These are phyloP conservation scores for Hypoxylon fuscum DNA, from an alignment of 495 filamentous ascomycete species.

Conservation along the genomic window DNA sequence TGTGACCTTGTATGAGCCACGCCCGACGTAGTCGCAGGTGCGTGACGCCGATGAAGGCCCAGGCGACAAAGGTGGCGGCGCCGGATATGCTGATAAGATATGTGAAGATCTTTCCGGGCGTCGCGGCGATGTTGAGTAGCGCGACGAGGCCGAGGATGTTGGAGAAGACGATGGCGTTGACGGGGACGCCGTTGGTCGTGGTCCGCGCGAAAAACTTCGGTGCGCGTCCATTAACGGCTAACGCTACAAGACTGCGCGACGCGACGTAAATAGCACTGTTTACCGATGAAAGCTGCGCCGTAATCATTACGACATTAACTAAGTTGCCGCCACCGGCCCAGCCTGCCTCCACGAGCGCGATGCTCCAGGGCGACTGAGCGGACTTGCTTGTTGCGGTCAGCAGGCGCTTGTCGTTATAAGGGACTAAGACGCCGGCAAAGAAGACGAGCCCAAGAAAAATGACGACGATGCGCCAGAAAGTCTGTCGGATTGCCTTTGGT, in stretches of 20 bases:
- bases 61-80: conserved; percentile 68
- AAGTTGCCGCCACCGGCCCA: conserved; percentile 69
- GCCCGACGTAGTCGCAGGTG: conserved; percentile 66
- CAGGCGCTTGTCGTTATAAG: conserved; percentile 58
- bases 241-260: conserved; percentile 69
- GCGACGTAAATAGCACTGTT: conserved; percentile 78
- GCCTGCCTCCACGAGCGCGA: conserved; percentile 63
- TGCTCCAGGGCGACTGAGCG: conserved; percentile 66
- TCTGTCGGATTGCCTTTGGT: conserved; percentile 69
- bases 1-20: conserved; percentile 63
- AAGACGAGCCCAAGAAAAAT: conserved; percentile 71
- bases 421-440: conserved; percentile 69
- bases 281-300: conserved; percentile 70
- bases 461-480: conserved; percentile 71
- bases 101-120: conserved; percentile 62
- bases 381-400: conserved; percentile 59
- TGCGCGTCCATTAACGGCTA: conserved; percentile 65
- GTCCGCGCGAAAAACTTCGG: conserved; percentile 62
- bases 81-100: conserved; percentile 66
- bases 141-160: conserved; percentile 65
- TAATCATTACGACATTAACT: conserved; percentile 75
- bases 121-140: conserved; percentile 63
- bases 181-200: conserved; percentile 61
- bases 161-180: conserved; percentile 60
- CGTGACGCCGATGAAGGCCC: conserved; percentile 68